Percentiles rank a stretch among this genome's conserved stretches.
Evolutionary conservation across 495 filamentous ascomycete genomes (phyloP).

Genomic region (Rhypophila decipiens): DNA sequence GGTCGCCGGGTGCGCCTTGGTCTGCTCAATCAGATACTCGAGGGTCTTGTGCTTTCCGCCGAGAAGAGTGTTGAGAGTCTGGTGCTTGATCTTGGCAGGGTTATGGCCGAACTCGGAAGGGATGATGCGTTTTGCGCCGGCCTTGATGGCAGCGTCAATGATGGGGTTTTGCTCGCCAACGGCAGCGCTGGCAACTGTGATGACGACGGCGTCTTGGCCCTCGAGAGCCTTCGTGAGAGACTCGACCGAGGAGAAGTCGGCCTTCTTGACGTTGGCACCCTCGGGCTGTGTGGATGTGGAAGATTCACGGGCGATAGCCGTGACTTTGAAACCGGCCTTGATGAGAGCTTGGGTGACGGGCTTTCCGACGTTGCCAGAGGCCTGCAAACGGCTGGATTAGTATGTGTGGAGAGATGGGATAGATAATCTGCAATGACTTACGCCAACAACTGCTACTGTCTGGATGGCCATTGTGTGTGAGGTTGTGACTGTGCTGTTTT

Average conservation of each 20-base stretch:
- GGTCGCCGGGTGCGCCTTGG: slow-evolving; percentile 30
- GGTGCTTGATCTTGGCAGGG: not conserved
- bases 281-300: slow-evolving; percentile 26
- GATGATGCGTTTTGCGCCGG: slow-evolving; percentile 49
- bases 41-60: slow-evolving; percentile 36
- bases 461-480: slow-evolving; percentile 6
- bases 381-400: slow-evolving; percentile 19
- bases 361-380: slow-evolving; percentile 44
- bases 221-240: slow-evolving; percentile 36
- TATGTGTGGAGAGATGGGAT: not conserved
- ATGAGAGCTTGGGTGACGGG: slow-evolving; percentile 42
- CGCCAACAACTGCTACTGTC: slow-evolving; percentile 10
- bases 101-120: slow-evolving; percentile 44
- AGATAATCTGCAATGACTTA: not conserved
- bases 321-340: slow-evolving; percentile 42
- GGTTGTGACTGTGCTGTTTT: not conserved
- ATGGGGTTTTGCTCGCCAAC: slow-evolving; percentile 37
- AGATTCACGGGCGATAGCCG: slow-evolving; percentile 38
- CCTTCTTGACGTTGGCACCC: slow-evolving; percentile 29
- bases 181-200: slow-evolving; percentile 23
- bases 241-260: slow-evolving; percentile 30
- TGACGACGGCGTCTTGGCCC: slow-evolving; percentile 42
- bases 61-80: slow-evolving; percentile 15
- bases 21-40: slow-evolving; percentile 39
- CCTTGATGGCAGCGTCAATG: slow-evolving; percentile 46